These are phyloP conservation scores for Monilinia vaccinii-corymbosi DNA, from an alignment of 2,329 filamentous ascomycete species.

Conservation along the genomic window DNA sequence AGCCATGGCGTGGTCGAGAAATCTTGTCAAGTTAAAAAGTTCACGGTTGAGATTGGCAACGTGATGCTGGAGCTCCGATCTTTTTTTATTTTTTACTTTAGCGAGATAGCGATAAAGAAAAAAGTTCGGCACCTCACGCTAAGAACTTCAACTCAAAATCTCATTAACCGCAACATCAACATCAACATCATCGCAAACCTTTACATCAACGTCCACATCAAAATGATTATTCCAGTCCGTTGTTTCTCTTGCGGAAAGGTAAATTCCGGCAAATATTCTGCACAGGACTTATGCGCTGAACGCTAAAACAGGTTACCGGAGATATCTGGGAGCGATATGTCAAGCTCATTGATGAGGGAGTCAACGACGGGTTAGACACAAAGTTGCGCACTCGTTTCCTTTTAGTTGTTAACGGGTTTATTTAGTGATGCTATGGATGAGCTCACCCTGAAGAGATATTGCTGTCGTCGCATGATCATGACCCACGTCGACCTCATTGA, in stretches of 20 bases:
- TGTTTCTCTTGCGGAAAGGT: slow-evolving; percentile 99
- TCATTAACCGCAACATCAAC: background rate
- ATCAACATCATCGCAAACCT: background rate
- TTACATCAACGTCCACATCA: slow-evolving; percentile 29
- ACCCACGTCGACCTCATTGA: slow-evolving; percentile 98
- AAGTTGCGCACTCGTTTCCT: background rate
- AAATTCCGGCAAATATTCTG: slow-evolving; percentile 23
- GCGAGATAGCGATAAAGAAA: slow-evolving; percentile 9
- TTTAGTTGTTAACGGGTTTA: slow-evolving; percentile 17
- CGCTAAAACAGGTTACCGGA: slow-evolving; percentile 64
- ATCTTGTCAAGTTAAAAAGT: slow-evolving; percentile 19
- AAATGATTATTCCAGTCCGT: slow-evolving; percentile 96
- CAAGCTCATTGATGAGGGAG: slow-evolving; percentile 70
- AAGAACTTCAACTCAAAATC: slow-evolving; percentile 5
- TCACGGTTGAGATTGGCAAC: slow-evolving; percentile 9
- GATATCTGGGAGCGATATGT: slow-evolving; percentile 97
- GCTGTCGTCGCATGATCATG: slow-evolving; percentile 99
- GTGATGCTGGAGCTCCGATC: slow-evolving; percentile 3
- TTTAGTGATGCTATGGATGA: slow-evolving; percentile 88
- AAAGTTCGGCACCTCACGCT: slow-evolving; percentile 10
- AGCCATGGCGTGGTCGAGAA: slow-evolving; percentile 29
- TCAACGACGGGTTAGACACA: slow-evolving; percentile 60
- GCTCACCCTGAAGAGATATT: slow-evolving; percentile 89
- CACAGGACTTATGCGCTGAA: slow-evolving; percentile 14
- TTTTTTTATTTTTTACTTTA: slow-evolving; percentile 16